Conservation (phyloP, 1,284 basidiomycete genomes). For the Mycosarcoma mackinlayi region DNA sequence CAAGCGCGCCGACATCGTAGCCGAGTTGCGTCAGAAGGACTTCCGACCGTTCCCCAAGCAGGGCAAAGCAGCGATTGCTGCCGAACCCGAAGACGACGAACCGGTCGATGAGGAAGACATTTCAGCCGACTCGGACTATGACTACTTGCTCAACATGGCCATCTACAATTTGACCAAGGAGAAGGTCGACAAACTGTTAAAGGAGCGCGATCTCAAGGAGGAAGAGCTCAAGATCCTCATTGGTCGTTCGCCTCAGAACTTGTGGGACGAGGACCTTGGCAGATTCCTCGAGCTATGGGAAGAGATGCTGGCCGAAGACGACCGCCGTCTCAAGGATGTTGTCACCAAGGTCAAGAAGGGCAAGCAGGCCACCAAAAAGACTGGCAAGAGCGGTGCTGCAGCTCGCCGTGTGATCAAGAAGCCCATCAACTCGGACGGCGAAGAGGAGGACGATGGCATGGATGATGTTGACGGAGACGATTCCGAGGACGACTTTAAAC, state of each 20-base stretch:
- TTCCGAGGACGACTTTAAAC: constrained; percentile 57
- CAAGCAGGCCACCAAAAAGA: constrained; percentile 76
- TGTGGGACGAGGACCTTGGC: constrained; percentile 93
- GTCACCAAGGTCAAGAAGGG: constrained; percentile 71
- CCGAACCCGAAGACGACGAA: constrained; percentile 71
- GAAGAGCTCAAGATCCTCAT: constrained; percentile 82
- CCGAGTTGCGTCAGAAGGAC: constrained; percentile 80
- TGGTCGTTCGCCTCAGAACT: constrained; percentile 80
- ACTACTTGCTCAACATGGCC: constrained; percentile 94
- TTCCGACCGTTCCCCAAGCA: constrained; percentile 90
- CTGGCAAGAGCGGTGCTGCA: constrained; percentile 71
- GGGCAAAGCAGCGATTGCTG: constrained; percentile 76
- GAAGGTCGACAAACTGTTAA: constrained; percentile 87
- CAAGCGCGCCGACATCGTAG: constrained; percentile 87
- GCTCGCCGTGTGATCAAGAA: constrained; percentile 71
- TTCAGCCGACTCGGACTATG: constrained; percentile 80
- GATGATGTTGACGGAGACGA: constrained; percentile 37
- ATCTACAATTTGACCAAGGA: constrained; percentile 95
- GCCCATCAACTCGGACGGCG: constrained; percentile 72
- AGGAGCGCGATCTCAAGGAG: constrained; percentile 86
- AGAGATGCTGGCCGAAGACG: constrained; percentile 71
- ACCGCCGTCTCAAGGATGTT: constrained; percentile 75
- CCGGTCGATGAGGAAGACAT: constrained; percentile 74
- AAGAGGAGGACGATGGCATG: constrained; percentile 67
- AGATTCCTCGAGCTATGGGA: constrained; percentile 86